A percentile compares a stretch with the other conserved stretches of the same genome.
These are phyloP conservation scores for Camelina laxa DNA, from an alignment of 345 rosid species.

Conservation along the genomic window DNA sequence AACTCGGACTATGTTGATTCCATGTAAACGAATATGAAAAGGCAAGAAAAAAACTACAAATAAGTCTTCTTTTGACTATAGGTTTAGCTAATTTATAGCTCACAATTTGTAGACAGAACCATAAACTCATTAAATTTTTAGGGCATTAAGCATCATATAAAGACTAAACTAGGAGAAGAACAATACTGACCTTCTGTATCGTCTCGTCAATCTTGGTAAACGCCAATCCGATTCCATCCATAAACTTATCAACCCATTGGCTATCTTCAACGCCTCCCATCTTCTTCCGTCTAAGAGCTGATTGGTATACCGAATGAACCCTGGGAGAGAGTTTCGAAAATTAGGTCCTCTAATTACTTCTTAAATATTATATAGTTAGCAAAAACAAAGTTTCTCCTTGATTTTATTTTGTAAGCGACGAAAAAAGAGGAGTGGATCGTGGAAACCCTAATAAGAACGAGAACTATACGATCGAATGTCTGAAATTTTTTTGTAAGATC, in stretches of 20 bases:
- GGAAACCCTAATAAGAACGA: conserved; percentile 4
- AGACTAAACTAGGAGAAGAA: conserved; percentile 18
- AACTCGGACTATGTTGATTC: not conserved
- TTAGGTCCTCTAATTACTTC: not conserved
- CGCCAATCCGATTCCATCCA: conserved; percentile 29
- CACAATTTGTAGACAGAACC: conserved; percentile 9
- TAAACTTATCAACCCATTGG: conserved; percentile 21
- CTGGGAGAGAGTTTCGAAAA: not conserved
- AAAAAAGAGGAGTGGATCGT: not conserved
- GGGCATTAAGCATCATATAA: conserved; percentile 4
- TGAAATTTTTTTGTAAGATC: not conserved
- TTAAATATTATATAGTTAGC: not conserved
- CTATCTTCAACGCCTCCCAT: conserved; percentile 22
- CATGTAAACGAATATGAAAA: not conserved
- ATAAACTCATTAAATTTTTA: not conserved
- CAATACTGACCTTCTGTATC: conserved; percentile 25
- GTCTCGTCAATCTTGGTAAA: conserved; percentile 33
- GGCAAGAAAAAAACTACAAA: not conserved
- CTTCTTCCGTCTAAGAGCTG: conserved; percentile 14
- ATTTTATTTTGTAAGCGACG: not conserved
- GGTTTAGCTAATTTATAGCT: not conserved
- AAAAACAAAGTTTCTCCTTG: not conserved
- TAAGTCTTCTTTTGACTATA: not conserved
- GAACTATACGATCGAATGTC: not conserved
- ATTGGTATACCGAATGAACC: not conserved